Evolutionary conservation across 306 rosid genomes (phyloP), one percentile per base, ranked within the genome.

Genomic region (Begonia loranthoides): DNA sequence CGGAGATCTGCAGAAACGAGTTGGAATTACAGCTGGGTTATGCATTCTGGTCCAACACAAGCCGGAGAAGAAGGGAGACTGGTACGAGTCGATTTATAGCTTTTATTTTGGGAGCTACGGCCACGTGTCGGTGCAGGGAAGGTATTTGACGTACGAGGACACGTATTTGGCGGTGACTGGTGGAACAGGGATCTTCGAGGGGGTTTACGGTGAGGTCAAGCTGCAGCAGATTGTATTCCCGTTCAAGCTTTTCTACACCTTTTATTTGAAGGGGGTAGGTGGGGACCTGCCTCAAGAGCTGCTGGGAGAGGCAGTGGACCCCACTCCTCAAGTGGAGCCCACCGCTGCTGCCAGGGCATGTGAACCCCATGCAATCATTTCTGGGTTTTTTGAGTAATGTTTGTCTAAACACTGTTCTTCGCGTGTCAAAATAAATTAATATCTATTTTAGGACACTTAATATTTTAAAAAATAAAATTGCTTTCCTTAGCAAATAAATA

Each of bases 141-240:
- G 74, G 3, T 82, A 82, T 47, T 44, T 82, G 13, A 82, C 93
- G 3, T 82, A 79, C 68, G 75, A 79, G 49, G 93, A 79, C 62
- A 70, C 93, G 9, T 63, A 41, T 22, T 62, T 82, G 21, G 75
- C 93, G 28, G 73, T 79, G 10, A 71, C 83, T 1, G 93, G 93
- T 24, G 93, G 93, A 0, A 73, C 93, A 50, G 93, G 93, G 15
- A 68, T 82, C 39, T 82, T 82, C 46, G 87, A 82, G 70, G 83
- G 87, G 33, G 87, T 55, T 2, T 70, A 34, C 45, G 87, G 93
- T 22, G 77, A 83, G 39, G 88, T 77, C 24, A 77, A 84, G 51
- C 84, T 80, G 47, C 74, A 72, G 39, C 80, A 74, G 66, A 69
- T 83, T 53, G 74, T 77, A 66, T 83, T 77, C 55, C 88, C 94